Base-by-base conservation (phyloP, 2,329 filamentous ascomycete genomes). In the Hirsutella thompsonii region DNA sequence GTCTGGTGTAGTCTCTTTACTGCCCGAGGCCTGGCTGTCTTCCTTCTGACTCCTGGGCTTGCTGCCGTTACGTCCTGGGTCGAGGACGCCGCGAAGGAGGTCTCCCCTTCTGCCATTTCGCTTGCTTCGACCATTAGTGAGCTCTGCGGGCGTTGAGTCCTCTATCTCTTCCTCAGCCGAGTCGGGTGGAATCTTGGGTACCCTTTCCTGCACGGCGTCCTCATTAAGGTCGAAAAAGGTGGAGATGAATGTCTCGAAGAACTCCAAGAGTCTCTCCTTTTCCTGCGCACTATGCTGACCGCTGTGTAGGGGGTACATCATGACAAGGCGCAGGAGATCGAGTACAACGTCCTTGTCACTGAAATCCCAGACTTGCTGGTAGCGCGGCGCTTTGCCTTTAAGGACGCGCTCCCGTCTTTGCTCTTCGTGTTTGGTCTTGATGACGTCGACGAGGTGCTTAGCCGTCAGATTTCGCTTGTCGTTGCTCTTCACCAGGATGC, bases 381-480 rank as follows among this genome's bases (percentile, higher is more conserved):
- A 76, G 37, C 74, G 76, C 14, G 76, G 70, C 5, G 76, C 68
- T 44, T 74, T 75, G 49, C 69, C 69, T 55, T 72, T 77, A 37
- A 77, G 70, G 48, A 72, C 74, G 46, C 81, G 76, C 50, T 80
- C 69, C 39, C 84, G 83, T 54, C 84, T 81, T 57, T 90, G 84
- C 61, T 95, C 89, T 58, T 96, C 89, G 50, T 90, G 83, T 59
- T 88, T 93, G 38, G 86, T 88, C 61, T 92, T 88, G 56, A 96
- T 89, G 44, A 92, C 81, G 51, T 88, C 84, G 28, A 92, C 81
- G 10, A 98, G 76, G 43, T 90, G 83, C 64, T 96, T 96, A 3
- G 83, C 80, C 38, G 90, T 84, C 45, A 95, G 84, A 49, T 86
- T 82, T 50, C 88, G 83, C 74, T 96, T 96, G 63, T 98, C 92